Conservation (phyloP, 2,329 filamentous ascomycete genomes). For the Hymenotorrendiella dingleyae region DNA sequence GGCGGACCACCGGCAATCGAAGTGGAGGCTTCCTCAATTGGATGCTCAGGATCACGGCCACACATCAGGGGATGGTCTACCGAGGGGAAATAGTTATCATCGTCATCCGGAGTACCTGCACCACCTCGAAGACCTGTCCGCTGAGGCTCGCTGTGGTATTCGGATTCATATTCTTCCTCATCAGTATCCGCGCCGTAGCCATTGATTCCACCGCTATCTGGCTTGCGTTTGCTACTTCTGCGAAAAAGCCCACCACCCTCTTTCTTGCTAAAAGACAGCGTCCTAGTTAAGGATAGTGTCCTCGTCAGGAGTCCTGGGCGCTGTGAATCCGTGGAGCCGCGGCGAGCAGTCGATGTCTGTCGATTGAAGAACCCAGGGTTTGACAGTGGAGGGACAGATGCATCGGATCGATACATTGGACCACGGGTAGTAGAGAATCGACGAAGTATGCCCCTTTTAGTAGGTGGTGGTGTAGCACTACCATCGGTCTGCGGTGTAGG, state of each 20-base stretch:
- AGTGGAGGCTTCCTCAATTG: conserved; percentile 17
- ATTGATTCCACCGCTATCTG: conserved; percentile 47
- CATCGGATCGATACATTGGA: conserved; percentile 27
- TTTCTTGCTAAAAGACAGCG: conserved; percentile 54
- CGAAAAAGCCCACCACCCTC: conserved; percentile 43
- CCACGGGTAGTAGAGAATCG: conserved; percentile 29
- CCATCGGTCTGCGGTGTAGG: conserved; percentile 53
- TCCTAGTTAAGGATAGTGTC: conserved; percentile 56
- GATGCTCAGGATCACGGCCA: conserved; percentile 13
- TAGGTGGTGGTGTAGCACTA: conserved; percentile 32
- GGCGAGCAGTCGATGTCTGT: conserved; percentile 37
- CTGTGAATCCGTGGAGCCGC: conserved; percentile 34
- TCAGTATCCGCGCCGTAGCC: conserved; percentile 44
- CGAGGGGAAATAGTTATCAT: conserved; percentile 49
- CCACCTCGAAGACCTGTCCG: conserved; percentile 30
- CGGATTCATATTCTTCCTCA: conserved; percentile 25
- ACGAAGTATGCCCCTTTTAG: conserved; percentile 24
- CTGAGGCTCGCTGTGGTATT: conserved; percentile 8
- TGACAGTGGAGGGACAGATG: conserved; percentile 22
- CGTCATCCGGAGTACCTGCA: conserved; percentile 38
- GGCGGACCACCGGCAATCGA: conserved; percentile 20
- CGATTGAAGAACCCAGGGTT: conserved; percentile 34
- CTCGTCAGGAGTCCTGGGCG: conserved; percentile 42
- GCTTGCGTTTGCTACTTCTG: conserved; percentile 39
- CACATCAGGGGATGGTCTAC: conserved; percentile 12